Percentiles rank a stretch among this genome's conserved stretches.
Conservation (phyloP, 176 grass and related monocot genomes). For the Pharus latifolius region DNA sequence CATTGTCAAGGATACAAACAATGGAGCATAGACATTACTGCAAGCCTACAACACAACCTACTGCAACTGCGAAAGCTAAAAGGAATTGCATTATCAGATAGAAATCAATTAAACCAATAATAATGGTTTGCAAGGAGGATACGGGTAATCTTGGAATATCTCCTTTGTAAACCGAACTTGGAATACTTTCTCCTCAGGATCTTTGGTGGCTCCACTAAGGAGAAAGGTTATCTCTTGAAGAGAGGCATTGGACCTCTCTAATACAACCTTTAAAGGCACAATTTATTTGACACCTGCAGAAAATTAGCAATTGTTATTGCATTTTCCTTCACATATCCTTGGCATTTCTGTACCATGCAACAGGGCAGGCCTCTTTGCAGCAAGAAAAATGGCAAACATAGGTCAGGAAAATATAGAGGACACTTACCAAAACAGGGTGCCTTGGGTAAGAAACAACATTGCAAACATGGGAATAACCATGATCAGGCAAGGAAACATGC, state of each 20-base stretch:
- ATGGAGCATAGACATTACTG: no score
- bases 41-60: constrained; percentile 13
- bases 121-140: constrained; percentile 48
- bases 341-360: no score
- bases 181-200: constrained; percentile 61
- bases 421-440: no score
- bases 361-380: no score
- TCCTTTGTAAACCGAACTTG: constrained; percentile 83
- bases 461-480: no score
- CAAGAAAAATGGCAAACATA: no score
- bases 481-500: no score
- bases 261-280: neutral
- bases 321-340: neutral
- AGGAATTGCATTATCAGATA: neutral
- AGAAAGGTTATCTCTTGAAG: constrained; percentile 52
- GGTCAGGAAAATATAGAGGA: no score
- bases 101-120: neutral
- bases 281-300: constrained; percentile 7
- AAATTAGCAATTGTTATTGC: neutral
- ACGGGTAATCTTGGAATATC: constrained; percentile 79
- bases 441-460: no score
- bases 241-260: constrained; percentile 63
- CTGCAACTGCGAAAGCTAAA: neutral
- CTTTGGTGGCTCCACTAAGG: constrained; percentile 49
- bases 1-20: constrained; percentile 46